phyloP scores from a whole-genome alignment of 2,329 filamentous ascomycete genomes.

The Apiospora aurea region DNA sequence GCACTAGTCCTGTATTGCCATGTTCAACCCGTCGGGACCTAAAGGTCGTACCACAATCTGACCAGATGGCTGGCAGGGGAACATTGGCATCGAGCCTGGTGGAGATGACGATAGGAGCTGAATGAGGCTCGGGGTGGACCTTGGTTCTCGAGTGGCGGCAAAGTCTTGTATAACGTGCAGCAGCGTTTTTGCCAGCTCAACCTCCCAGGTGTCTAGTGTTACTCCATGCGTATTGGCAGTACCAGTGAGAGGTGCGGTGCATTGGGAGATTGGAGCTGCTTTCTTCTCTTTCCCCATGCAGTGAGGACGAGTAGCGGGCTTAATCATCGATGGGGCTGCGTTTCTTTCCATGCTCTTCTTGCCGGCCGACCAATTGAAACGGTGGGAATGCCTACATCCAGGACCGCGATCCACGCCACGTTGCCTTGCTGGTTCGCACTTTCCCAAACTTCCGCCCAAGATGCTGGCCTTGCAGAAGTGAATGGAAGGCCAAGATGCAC shows the following conservation, averaged over 20 bases:
- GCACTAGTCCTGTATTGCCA: background rate
- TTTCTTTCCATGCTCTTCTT: background rate
- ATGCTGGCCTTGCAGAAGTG: background rate
- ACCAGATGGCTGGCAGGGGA: background rate
- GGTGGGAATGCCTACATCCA: background rate
- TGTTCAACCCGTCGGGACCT: background rate
- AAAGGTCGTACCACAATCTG: background rate
- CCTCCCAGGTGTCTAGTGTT: background rate
- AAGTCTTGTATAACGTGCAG: constrained; percentile 8
- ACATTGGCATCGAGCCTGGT: background rate
- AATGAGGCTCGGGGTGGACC: constrained; percentile 20
- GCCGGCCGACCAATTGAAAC: background rate
- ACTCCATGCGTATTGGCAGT: background rate
- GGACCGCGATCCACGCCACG: background rate
- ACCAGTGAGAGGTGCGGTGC: too few relatives aligned
- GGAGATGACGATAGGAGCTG: background rate
- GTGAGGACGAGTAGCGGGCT: background rate
- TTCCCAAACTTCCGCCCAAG: background rate
- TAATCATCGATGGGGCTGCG: background rate
- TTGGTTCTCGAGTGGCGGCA: background rate
- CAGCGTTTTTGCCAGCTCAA: background rate
- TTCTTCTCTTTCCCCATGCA: background rate
- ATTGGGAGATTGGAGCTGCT: too few relatives aligned
- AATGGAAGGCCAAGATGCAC: background rate
- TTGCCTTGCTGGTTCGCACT: background rate